These are phyloP conservation scores for Blastobotrys americana DNA, from an alignment of 805 yeast genomes.

Conservation along the genomic window DNA sequence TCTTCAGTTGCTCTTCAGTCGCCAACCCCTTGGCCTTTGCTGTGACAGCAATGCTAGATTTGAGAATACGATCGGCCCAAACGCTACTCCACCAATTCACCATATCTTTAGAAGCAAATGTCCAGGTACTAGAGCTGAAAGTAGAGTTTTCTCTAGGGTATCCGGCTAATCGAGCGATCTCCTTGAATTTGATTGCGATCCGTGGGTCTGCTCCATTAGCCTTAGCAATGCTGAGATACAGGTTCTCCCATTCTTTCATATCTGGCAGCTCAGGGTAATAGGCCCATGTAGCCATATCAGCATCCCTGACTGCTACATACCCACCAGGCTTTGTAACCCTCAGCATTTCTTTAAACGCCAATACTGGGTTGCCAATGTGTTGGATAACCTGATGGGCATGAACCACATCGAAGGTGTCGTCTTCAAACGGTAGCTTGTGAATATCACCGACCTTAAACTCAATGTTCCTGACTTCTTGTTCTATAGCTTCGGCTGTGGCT, in stretches of 20 bases:
- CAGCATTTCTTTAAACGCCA: constrained; percentile 33
- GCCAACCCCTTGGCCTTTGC: constrained; percentile 8
- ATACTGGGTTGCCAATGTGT: constrained; percentile 32
- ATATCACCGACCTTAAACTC: constrained; percentile 29
- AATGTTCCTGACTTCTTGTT: constrained; percentile 17
- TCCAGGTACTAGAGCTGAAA: constrained; percentile 17
- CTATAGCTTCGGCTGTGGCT: constrained; percentile 19
- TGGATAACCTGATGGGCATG: constrained; percentile 36
- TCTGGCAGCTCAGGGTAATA: constrained; percentile 19
- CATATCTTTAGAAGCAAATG: constrained; percentile 14
- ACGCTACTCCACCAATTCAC: constrained; percentile 20
- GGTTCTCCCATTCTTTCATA: constrained; percentile 12
- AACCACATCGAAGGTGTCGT: constrained; percentile 36
- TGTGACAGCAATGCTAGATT: constrained; percentile 16
- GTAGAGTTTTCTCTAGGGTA: constrained; percentile 7
- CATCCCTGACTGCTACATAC: constrained; percentile 31
- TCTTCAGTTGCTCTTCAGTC: constrained; percentile 14
- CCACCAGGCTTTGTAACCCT: constrained; percentile 35
- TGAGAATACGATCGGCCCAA: constrained; percentile 21
- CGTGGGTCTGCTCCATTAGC: constrained; percentile 20
- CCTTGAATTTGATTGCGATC: constrained; percentile 15
- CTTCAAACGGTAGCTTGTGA: constrained; percentile 31
- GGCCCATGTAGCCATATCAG: constrained; percentile 22
- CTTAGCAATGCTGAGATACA: constrained; percentile 14
- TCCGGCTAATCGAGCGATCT: constrained; percentile 19